Conservation (phyloP, 148 eudicot genomes). For the Nepenthes mirabilis region DNA sequence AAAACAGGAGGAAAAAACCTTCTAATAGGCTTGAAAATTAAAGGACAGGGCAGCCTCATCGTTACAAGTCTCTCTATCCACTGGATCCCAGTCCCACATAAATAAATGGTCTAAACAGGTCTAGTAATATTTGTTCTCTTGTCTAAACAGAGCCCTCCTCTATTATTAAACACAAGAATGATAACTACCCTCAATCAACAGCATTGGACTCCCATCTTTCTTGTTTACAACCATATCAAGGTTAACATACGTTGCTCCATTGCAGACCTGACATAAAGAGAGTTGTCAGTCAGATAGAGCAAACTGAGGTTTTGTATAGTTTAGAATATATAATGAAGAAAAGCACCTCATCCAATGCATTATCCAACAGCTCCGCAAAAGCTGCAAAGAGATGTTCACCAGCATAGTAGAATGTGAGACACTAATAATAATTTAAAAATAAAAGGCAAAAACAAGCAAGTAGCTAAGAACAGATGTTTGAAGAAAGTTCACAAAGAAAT, state of each 20-base stretch:
- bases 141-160: too few relatives aligned
- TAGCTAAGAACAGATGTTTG: too few relatives aligned
- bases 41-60: too few relatives aligned
- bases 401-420: not conserved
- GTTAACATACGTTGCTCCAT: slow-evolving; percentile 79
- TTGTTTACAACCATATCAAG: slow-evolving; percentile 60
- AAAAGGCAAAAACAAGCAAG: too few relatives aligned
- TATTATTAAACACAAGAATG: not conserved
- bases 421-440: not conserved
- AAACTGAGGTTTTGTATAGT: too few relatives aligned
- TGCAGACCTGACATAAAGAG: slow-evolving; percentile 38
- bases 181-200: slow-evolving; percentile 65
- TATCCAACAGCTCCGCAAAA: slow-evolving; percentile 91
- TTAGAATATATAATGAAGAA: not conserved
- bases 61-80: too few relatives aligned
- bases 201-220: slow-evolving; percentile 66
- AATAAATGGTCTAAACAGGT: too few relatives aligned
- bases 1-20: too few relatives aligned
- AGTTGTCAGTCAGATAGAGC: not conserved
- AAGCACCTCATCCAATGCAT: slow-evolving; percentile 81
- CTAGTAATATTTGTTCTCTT: too few relatives aligned
- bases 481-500: too few relatives aligned
- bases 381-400: slow-evolving; percentile 25
- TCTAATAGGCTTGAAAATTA: too few relatives aligned
- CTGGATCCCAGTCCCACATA: too few relatives aligned